Conservation (phyloP, 192 early-diverging fungal genomes). For the Umbelopsis isabellina region DNA sequence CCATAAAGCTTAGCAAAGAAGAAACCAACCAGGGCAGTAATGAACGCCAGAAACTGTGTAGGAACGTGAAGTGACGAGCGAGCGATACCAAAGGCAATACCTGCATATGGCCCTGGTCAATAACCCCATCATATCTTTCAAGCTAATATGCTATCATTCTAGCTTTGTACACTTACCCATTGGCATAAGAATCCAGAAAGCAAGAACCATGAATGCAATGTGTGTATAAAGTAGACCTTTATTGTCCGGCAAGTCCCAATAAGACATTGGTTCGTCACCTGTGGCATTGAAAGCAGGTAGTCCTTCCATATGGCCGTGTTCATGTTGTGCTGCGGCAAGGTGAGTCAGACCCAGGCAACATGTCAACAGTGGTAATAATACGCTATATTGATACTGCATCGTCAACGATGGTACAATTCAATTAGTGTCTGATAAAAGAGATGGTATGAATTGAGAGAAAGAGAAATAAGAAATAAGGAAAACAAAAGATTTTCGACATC, state of each 20-base stretch:
- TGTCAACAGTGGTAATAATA: slow-evolving; percentile 2
- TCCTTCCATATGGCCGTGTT: slow-evolving; percentile 15
- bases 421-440: not conserved
- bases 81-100: slow-evolving; percentile 42
- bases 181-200: slow-evolving; percentile 42
- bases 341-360: not conserved
- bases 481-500: not conserved
- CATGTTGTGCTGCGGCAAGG: slow-evolving; percentile 28
- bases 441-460: not conserved
- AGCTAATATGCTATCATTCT: not conserved
- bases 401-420: not conserved
- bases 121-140: not conserved
- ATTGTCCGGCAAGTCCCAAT: slow-evolving; percentile 30
- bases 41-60: slow-evolving; percentile 32
- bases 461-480: not conserved
- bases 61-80: slow-evolving; percentile 39
- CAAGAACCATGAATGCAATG: slow-evolving; percentile 39
- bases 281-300: slow-evolving; percentile 37
- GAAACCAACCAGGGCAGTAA: slow-evolving; percentile 31
- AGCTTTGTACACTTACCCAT: slow-evolving; percentile 32
- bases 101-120: slow-evolving; percentile 1
- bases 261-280: slow-evolving; percentile 41
- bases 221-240: slow-evolving; percentile 36
- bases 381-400: not conserved
- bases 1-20: slow-evolving; percentile 40